Conservation (phyloP, 2,329 filamentous ascomycete species). For the Periconia digitata region DNA sequence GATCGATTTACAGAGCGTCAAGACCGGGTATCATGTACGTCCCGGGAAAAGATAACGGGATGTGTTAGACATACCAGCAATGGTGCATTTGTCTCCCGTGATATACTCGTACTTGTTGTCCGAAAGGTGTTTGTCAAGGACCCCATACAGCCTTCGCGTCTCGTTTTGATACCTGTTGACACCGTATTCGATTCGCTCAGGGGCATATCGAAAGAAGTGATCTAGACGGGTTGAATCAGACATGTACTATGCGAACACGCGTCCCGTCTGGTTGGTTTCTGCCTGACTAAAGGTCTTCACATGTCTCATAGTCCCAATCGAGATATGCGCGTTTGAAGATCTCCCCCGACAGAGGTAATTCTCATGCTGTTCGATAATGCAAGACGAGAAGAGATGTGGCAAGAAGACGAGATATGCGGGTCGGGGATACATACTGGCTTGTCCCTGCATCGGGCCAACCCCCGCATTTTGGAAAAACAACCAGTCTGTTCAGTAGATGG, state of each 20-base stretch:
- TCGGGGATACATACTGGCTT: slow-evolving; percentile 53
- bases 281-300: neutral
- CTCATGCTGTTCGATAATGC: neutral
- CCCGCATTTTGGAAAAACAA: slow-evolving; percentile 72
- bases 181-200: slow-evolving; percentile 79
- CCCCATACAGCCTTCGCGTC: slow-evolving; percentile 77
- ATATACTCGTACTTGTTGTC: slow-evolving; percentile 54
- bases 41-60: neutral
- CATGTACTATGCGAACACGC: neutral
- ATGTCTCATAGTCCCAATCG: neutral
- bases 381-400: neutral
- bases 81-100: slow-evolving; percentile 67
- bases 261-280: neutral
- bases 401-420: neutral
- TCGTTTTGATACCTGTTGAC: slow-evolving; percentile 82
- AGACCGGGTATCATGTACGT: neutral
- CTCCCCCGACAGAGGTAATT: neutral
- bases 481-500: slow-evolving; percentile 52
- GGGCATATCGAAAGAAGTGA: slow-evolving; percentile 81
- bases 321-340: neutral
- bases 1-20: neutral
- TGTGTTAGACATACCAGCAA: slow-evolving; percentile 25
- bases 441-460: slow-evolving; percentile 78
- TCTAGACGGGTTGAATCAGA: slow-evolving; percentile 46
- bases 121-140: slow-evolving; percentile 71